Conservation (phyloP, 768 basidiomycete species). For the Pleurotus sapidus region DNA sequence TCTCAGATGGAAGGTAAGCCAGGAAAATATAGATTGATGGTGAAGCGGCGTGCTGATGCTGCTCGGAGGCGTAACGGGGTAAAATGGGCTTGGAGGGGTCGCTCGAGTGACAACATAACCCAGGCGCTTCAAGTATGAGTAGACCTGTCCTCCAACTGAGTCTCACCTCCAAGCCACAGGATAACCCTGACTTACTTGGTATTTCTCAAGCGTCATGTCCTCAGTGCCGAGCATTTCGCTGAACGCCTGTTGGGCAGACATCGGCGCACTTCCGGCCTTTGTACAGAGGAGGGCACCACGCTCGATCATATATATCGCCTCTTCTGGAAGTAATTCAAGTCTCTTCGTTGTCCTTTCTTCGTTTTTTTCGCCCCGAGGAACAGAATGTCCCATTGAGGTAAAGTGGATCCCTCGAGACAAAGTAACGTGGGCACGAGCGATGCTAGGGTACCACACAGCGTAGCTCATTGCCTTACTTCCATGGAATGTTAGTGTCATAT, state of each 20-base stretch:
- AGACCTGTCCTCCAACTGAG: slow-evolving; percentile 55
- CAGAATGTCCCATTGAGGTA: slow-evolving; percentile 76
- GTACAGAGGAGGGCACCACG: slow-evolving; percentile 86
- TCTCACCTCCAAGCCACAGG: not conserved
- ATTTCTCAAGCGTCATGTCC: slow-evolving; percentile 77
- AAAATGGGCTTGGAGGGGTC: slow-evolving; percentile 39
- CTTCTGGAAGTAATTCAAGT: slow-evolving; percentile 90
- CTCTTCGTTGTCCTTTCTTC: slow-evolving; percentile 52
- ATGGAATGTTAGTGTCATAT: not conserved
- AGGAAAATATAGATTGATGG: slow-evolving; percentile 30
- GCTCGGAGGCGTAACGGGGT: slow-evolving; percentile 39
- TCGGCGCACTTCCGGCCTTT: slow-evolving; percentile 49
- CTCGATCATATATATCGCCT: slow-evolving; percentile 91
- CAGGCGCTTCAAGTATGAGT: slow-evolving; percentile 86
- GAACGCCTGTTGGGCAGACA: slow-evolving; percentile 91
- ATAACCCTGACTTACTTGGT: slow-evolving; percentile 59
- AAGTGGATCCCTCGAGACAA: slow-evolving; percentile 84
- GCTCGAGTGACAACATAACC: slow-evolving; percentile 90
- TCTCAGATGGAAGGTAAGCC: slow-evolving; percentile 21
- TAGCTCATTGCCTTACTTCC: slow-evolving; percentile 76
- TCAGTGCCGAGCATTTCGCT: slow-evolving; percentile 80
- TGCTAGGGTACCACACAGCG: slow-evolving; percentile 72
- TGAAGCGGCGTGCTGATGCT: slow-evolving; percentile 17
- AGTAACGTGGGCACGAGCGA: slow-evolving; percentile 65
- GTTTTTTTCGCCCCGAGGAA: slow-evolving; percentile 44